These are phyloP conservation scores for Amanita muscaria DNA, from an alignment of 768 basidiomycete species.

Conservation along the genomic window DNA sequence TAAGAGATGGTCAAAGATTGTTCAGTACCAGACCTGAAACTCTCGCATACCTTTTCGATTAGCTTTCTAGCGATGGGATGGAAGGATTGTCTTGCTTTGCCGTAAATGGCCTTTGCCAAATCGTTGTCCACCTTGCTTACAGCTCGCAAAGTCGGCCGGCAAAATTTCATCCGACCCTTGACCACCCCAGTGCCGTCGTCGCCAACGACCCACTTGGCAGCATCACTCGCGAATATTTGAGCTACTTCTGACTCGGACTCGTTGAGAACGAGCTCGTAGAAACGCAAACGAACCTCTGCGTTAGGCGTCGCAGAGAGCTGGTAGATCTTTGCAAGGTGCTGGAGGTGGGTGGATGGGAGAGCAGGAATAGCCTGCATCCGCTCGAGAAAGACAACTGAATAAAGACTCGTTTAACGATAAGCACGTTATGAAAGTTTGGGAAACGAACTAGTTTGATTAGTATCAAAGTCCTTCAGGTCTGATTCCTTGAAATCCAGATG, in stretches of 20 bases:
- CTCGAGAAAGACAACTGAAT: constrained; percentile 75
- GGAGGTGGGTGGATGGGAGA: constrained; percentile 51
- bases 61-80: constrained; percentile 71
- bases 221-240: constrained; percentile 39
- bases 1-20: background rate
- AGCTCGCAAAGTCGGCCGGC: constrained; percentile 55
- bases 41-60: constrained; percentile 76
- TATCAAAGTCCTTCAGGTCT: constrained; percentile 58
- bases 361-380: constrained; percentile 54
- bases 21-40: too few species aligned
- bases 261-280: constrained; percentile 62
- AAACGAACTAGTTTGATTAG: constrained; percentile 65
- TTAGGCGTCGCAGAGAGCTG: constrained; percentile 46
- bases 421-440: background rate
- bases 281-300: constrained; percentile 70
- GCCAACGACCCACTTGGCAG: constrained; percentile 63
- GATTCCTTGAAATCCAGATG: constrained; percentile 44
- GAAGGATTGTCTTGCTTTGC: constrained; percentile 41
- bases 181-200: constrained; percentile 50
- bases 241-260: constrained; percentile 42
- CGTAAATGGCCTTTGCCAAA: constrained; percentile 46
- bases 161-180: constrained; percentile 83
- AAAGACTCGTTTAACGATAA: background rate
- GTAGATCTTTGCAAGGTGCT: constrained; percentile 51
- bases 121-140: constrained; percentile 42